Evolutionary conservation across 176 grass and related monocot genomes (phyloP).

Genomic region (Carex littledalei): DNA sequence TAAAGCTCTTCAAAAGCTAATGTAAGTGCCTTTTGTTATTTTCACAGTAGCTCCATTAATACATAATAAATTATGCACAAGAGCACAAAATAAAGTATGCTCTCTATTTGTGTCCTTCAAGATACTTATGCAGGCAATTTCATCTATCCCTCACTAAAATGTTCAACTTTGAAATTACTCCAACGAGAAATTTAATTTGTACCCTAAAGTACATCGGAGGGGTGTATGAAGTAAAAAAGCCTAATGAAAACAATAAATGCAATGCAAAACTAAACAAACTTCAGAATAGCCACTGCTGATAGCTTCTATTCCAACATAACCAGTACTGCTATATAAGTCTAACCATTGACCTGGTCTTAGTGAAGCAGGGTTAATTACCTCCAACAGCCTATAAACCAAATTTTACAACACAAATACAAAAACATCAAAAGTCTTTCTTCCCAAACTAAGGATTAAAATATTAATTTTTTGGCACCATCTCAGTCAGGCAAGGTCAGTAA

Average conservation of each 20-base stretch:
- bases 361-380: conserved; percentile 64
- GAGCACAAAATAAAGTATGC: not conserved
- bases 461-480: not conserved
- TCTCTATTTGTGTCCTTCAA: not conserved
- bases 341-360: conserved; percentile 84
- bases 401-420: not conserved
- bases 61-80: not conserved
- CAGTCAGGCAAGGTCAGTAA: not conserved
- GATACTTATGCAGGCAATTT: not conserved
- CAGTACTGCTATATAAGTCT: conserved; percentile 90
- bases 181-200: not conserved
- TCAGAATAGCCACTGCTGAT: conserved; percentile 80
- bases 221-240: not conserved
- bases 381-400: conserved; percentile 58
- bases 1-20: not conserved
- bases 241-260: not conserved
- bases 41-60: not conserved
- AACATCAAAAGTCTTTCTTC: not conserved
- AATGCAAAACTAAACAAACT: conserved; percentile 24
- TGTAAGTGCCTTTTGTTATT: not conserved
- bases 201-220: not conserved
- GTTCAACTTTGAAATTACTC: not conserved
- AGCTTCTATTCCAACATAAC: conserved; percentile 96
- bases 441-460: not conserved
- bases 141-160: not conserved